phyloP scores from a whole-genome alignment of 2,329 filamentous ascomycete genomes.

The Magnaporthiopsis rhizophila region DNA sequence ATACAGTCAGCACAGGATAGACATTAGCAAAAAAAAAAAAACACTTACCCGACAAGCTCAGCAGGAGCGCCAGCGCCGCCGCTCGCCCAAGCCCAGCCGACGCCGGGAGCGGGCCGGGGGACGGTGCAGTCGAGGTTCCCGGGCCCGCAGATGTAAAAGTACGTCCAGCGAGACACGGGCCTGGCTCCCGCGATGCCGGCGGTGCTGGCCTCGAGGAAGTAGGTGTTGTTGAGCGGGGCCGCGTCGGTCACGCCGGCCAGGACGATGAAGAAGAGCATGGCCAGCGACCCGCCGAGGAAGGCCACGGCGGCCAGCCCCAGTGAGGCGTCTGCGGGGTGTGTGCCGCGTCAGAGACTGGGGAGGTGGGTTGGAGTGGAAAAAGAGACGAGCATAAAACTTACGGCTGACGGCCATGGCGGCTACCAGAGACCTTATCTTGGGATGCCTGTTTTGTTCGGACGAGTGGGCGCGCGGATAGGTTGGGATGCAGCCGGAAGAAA shows the following conservation, averaged over 20 bases:
- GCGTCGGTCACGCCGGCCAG: slow-evolving; percentile 42
- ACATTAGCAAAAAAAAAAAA: background rate
- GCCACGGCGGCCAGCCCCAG: slow-evolving; percentile 36
- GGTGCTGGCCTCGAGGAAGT: slow-evolving; percentile 79
- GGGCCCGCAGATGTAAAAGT: slow-evolving; percentile 72
- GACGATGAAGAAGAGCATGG: slow-evolving; percentile 52
- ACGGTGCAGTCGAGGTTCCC: slow-evolving; percentile 56
- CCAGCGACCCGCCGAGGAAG: slow-evolving; percentile 41
- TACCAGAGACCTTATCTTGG: background rate
- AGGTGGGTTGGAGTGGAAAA: no score
- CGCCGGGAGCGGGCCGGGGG: slow-evolving; percentile 53
- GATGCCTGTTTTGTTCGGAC: background rate
- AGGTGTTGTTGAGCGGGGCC: slow-evolving; percentile 63
- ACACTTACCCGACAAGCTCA: slow-evolving; percentile 35
- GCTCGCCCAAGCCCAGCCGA: slow-evolving; percentile 61
- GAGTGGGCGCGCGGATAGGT: no score
- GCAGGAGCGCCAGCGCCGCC: slow-evolving; percentile 35
- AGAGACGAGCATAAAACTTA: no score
- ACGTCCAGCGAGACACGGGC: slow-evolving; percentile 73
- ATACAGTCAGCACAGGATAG: no score
- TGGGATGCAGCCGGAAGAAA: no score
- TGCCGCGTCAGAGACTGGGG: background rate
- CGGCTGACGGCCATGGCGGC: slow-evolving; percentile 9
- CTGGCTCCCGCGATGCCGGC: slow-evolving; percentile 59
- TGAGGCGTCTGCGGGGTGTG: slow-evolving; percentile 25